phyloP scores from a whole-genome alignment of 495 filamentous ascomycete species.

The Viridothelium virens region DNA sequence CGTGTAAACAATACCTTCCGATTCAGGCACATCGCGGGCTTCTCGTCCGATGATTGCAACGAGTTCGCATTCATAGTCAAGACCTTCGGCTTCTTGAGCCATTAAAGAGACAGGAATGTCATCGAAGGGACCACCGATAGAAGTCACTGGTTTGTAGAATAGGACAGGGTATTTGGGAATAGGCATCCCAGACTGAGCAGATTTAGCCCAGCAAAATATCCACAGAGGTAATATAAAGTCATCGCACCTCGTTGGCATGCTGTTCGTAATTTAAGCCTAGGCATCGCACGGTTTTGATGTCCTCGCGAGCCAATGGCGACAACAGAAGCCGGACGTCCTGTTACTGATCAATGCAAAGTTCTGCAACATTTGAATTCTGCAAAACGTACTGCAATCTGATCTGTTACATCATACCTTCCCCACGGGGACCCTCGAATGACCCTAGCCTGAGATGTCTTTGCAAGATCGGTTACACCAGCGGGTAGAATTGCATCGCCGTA shows the following conservation, averaged over 20 bases:
- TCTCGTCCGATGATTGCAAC: constrained; percentile 42
- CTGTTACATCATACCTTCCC: constrained; percentile 60
- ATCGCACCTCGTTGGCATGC: constrained; percentile 17
- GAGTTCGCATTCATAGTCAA: constrained; percentile 49
- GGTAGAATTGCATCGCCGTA: constrained; percentile 80
- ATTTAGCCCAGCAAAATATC: background rate
- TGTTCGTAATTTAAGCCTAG: constrained; percentile 33
- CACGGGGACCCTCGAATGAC: constrained; percentile 14
- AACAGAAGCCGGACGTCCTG: constrained; percentile 18
- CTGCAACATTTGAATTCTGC: background rate
- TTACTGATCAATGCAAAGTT: background rate
- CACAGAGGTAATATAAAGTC: background rate
- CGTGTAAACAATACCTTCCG: constrained; percentile 15
- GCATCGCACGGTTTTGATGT: constrained; percentile 32
- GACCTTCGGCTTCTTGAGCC: constrained; percentile 42
- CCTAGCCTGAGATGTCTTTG: constrained; percentile 55
- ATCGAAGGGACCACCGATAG: constrained; percentile 37
- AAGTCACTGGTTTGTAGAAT: constrained; percentile 46
- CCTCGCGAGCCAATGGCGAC: constrained; percentile 26
- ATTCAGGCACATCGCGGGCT: constrained; percentile 40
- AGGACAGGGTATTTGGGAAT: constrained; percentile 43
- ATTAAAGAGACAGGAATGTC: constrained; percentile 43
- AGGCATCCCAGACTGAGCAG: background rate
- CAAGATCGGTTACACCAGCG: constrained; percentile 55
- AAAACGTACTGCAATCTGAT: constrained; percentile 44